Percentiles rank a stretch among this genome's conserved stretches.
phyloP scores from a whole-genome alignment of 2,329 filamentous ascomycete species.

The Beauveria caledonica region DNA sequence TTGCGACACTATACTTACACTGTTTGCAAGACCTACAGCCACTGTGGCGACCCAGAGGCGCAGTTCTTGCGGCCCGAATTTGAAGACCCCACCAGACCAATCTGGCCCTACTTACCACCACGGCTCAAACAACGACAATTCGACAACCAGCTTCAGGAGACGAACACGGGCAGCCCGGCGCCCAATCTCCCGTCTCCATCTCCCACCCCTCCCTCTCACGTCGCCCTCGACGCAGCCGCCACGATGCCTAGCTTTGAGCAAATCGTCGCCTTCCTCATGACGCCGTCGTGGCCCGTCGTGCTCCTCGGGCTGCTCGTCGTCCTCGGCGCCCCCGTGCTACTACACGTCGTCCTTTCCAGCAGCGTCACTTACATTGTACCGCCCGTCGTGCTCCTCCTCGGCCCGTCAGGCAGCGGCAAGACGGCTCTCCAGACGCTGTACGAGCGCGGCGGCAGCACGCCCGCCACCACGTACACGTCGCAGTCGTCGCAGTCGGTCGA shows the following conservation, averaged over 20 bases:
- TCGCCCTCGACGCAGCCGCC: conserved; percentile 6
- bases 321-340: conserved; percentile 63
- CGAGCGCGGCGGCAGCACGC: conserved; percentile 41
- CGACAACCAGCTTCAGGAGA: neutral
- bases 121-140: neutral
- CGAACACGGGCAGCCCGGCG: neutral
- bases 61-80: neutral
- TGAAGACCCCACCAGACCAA: neutral
- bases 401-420: conserved; percentile 78
- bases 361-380: conserved; percentile 55
- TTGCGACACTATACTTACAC: too few relatives aligned
- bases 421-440: conserved; percentile 75
- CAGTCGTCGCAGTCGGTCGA: conserved; percentile 44
- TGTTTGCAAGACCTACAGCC: neutral
- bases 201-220: neutral
- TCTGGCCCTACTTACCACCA: neutral
- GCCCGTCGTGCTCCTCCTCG: conserved; percentile 72
- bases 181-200: neutral
- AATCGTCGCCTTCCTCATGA: conserved; percentile 45
- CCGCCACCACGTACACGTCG: conserved; percentile 44
- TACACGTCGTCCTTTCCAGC: conserved; percentile 68
- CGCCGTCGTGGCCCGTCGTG: conserved; percentile 54
- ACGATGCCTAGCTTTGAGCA: conserved; percentile 31
- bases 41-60: neutral
- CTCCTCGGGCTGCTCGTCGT: conserved; percentile 62